Evolutionary conservation across 768 basidiomycete genomes (phyloP).

Genomic region (Lyophyllum shimeji): DNA sequence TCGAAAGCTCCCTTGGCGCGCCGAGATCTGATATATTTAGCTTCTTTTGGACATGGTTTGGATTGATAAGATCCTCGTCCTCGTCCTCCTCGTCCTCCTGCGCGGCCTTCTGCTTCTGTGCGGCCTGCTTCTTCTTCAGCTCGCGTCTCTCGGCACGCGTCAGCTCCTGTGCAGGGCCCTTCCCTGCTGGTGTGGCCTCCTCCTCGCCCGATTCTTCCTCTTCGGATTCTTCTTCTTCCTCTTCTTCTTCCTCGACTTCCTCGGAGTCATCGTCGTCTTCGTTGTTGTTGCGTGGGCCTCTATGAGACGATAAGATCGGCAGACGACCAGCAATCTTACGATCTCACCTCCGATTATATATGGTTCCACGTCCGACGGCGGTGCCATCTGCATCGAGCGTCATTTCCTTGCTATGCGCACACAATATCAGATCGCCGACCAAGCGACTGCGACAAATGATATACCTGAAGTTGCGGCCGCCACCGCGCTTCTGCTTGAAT

Average conservation of each 20-base stretch:
- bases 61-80: conserved; percentile 74
- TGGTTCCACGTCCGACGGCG: conserved; percentile 39
- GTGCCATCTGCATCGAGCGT: conserved; percentile 56
- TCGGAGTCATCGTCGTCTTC: conserved; percentile 41
- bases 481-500: conserved; percentile 86
- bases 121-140: conserved; percentile 78
- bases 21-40: conserved; percentile 76
- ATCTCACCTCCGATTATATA: conserved; percentile 45
- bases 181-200: conserved; percentile 37
- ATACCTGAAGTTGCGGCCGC: conserved; percentile 83
- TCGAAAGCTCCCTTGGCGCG: conserved; percentile 57
- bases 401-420: conserved; percentile 52
- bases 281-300: conserved; percentile 27
- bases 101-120: conserved; percentile 40
- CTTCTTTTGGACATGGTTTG: conserved; percentile 74
- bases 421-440: not conserved
- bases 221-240: conserved; percentile 35
- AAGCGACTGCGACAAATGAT: not conserved
- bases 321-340: conserved; percentile 8
- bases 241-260: conserved; percentile 19
- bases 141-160: conserved; percentile 73
- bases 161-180: conserved; percentile 51
- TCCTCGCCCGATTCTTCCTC: conserved; percentile 46
- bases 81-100: conserved; percentile 58
- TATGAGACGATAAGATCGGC: conserved; percentile 8